Base-by-base conservation (phyloP, 306 rosid genomes). In the Astragalus membranaceus region DNA sequence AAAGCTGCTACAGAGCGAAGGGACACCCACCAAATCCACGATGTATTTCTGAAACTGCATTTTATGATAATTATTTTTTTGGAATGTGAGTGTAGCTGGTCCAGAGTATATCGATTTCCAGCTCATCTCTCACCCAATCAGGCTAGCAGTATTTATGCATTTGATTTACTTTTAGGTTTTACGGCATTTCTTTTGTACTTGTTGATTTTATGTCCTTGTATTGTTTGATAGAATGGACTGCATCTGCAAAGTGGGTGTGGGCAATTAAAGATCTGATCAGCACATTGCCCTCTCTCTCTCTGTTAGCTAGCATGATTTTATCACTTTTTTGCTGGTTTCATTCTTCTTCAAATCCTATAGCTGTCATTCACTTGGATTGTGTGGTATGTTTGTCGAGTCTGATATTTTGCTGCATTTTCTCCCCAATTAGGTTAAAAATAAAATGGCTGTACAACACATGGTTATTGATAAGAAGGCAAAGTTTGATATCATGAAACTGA, bases 381-480 rank as follows among this genome's bases (percentile, higher is more conserved):
- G 7, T 41, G 61, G 33, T 59, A 46, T 70, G 64, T 75, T 62
- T 67, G 52, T 69, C 17, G 10, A 67, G 41, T 23, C 43, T 37
- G 67, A 59, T 32, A 55, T 73, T 15, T 16, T 70, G 67, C 30
- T 74, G 68, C 60, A 56, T 44, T 33, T 75, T 16, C 70, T 69
- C 50, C 72, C 39, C 69, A 13, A 72, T 68, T 82, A 90, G 98
- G 97, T 94, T 20, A 20, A 20, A 20, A 20, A 20, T 72, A 94
- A 94, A 85, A 85, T 94, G 89, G 98, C 96, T 15, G 95, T 94
- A 32, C 98, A 90, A 60, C 88, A 94, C 84, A 94, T 94, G 98
- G 84, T 90, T 46, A 94, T 94, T 73, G 96, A 85, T 79, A 94
- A 83, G 95, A 90, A 83, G 88, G 98, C 96, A 12, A 88, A 88